Evolutionary conservation across 2,329 filamentous ascomycete species (phyloP), one percentile per base, ranked within the genome.

Genomic region (Pyrenophora tritici-repentis): DNA sequence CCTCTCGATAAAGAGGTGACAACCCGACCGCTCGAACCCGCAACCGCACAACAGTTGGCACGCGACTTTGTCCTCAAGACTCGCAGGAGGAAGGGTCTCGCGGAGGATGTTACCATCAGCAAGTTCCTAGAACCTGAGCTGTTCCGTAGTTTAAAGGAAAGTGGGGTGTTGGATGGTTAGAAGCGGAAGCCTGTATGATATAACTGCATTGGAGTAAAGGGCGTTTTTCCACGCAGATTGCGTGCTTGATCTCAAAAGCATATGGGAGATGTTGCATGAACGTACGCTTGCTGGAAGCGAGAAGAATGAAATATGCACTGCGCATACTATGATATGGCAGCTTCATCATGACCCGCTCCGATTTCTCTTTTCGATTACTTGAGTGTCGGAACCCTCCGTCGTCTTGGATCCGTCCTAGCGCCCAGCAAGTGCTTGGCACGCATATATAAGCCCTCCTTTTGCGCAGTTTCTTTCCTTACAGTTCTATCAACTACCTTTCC

Each of bases 1-100:
- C 94, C 94, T 34, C 82, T 99, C 29, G 94, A 99, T 74, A 88
- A 87, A 67, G 89, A 91, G 55, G 86, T 95, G 56, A 85, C 91
- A 60, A 79, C 94, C 48, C 82, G 89, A 42, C 90, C 92, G 4
- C 79, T 99, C 58, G 92, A 97, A 74, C 91, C 92, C 57, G 94
- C 94, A 1, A 84, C 83, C 46, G 89, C 90, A 43, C 91, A 95
- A 78, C 91, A 90, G 17, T 95, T 92, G 41, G 94, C 94, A 1
- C 83, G 94, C 55, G 94, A 99, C 74, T 97, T 99, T 75, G 92
- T 97, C 46, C 83, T 97, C 56, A 99, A 99, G 83, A 99, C 94
- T 8, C 83, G 94, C 62, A 81, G 91, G 67, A 84, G 94, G 62
- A 99, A 99, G 82, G 94, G 94, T 1, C 75, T 99, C 56, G 93